phyloP scores from a whole-genome alignment of 208 protist genomes.

The Trypanosoma melophagium region DNA sequence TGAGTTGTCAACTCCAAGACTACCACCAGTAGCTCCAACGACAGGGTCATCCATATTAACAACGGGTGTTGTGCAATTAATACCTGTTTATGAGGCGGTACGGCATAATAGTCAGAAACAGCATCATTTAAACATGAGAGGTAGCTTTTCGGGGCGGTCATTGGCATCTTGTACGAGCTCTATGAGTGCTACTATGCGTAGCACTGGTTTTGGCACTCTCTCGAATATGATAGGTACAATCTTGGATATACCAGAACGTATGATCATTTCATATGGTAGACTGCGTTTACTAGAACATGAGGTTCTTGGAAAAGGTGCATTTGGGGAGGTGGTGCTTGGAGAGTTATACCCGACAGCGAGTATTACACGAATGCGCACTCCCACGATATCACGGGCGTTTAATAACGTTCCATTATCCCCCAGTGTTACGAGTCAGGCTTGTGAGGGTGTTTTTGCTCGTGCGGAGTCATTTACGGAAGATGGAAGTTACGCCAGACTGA shows the following conservation, averaged over 20 bases:
- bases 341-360: constrained; percentile 42
- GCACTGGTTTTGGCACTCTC: constrained; percentile 22
- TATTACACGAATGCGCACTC: not conserved
- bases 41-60: too few species aligned
- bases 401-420: not conserved
- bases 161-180: constrained; percentile 9
- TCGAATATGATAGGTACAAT: constrained; percentile 37
- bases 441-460: too few species aligned
- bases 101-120: not conserved
- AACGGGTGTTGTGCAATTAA: constrained; percentile 9
- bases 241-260: constrained; percentile 38
- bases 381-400: not conserved
- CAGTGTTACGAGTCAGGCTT: too few species aligned
- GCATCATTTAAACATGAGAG: constrained; percentile 8
- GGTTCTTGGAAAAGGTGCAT: constrained; percentile 53
- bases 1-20: not conserved
- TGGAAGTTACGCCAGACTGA: too few species aligned
- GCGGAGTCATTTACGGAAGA: too few species aligned
- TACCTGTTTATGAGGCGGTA: constrained; percentile 1
- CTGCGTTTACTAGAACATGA: constrained; percentile 24
- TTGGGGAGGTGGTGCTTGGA: constrained; percentile 58
- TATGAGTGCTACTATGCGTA: constrained; percentile 17
- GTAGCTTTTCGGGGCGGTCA: constrained; percentile 16
- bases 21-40: not conserved
- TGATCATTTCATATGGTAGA: constrained; percentile 49